These are phyloP conservation scores for Yamadazyma blattariae DNA, from an alignment of 1,139 yeast species.

Conservation along the genomic window DNA sequence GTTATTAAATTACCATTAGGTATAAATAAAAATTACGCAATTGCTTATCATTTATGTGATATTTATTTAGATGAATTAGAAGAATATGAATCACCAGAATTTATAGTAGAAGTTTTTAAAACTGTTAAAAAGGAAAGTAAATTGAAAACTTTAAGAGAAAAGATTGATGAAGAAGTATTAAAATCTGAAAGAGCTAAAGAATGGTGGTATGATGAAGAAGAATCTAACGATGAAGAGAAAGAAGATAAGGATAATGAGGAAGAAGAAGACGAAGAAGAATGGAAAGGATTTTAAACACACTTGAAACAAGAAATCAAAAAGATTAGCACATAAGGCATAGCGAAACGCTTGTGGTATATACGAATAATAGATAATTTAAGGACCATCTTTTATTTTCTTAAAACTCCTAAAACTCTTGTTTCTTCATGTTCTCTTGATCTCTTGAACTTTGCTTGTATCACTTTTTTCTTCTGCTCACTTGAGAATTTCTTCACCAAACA, in stretches of 20 bases:
- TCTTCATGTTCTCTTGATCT: no score
- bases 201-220: slow-evolving; percentile 57
- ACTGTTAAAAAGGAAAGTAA: slow-evolving; percentile 47
- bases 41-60: slow-evolving; percentile 84
- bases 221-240: slow-evolving; percentile 20
- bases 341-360: no score
- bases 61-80: slow-evolving; percentile 81
- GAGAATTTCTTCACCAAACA: no score
- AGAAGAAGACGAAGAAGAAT: slow-evolving; percentile 28
- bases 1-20: slow-evolving; percentile 48
- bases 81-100: slow-evolving; percentile 52
- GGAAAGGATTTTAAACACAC: slow-evolving; percentile 33
- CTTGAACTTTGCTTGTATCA: no score
- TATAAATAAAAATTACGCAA: slow-evolving; percentile 66
- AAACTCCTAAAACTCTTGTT: no score
- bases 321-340: no score
- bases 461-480: no score
- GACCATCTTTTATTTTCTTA: no score
- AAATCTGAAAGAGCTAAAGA: slow-evolving; percentile 58
- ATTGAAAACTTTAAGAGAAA: slow-evolving; percentile 64
- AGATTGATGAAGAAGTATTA: slow-evolving; percentile 64
- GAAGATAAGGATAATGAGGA: slow-evolving; percentile 28
- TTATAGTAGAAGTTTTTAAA: slow-evolving; percentile 58
- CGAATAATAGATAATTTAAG: no score
- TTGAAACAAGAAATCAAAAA: no score